Percentiles rank a stretch among this genome's conserved stretches.
Evolutionary conservation across 1,284 basidiomycete species (phyloP).

Genomic region (Athelia psychrophila): DNA sequence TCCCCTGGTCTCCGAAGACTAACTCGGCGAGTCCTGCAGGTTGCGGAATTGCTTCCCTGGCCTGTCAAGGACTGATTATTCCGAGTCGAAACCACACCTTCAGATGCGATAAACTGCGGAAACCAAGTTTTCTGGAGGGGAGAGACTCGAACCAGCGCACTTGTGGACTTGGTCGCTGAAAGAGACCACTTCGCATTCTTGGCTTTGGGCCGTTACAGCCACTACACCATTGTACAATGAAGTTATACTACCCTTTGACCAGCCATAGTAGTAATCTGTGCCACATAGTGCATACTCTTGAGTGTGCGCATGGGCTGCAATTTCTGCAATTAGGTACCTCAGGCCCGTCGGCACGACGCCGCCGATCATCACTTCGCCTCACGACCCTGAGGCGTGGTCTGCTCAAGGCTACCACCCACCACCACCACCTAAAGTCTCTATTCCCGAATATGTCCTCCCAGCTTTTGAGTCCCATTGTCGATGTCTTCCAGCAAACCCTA

Average conservation of each 20-base stretch:
- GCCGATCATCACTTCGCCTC: too few relatives aligned
- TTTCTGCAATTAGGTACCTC: too few relatives aligned
- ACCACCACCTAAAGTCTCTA: too few relatives aligned
- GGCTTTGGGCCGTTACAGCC: constrained; percentile 77
- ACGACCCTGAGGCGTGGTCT: too few relatives aligned
- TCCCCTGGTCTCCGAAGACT: constrained; percentile 85
- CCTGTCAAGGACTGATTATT: constrained; percentile 79
- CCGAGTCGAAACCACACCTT: constrained; percentile 63
- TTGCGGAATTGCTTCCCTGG: constrained; percentile 91
- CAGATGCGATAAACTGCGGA: constrained; percentile 59
- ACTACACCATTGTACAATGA: constrained; percentile 44
- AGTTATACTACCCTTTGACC: too few relatives aligned
- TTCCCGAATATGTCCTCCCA: constrained; percentile 19
- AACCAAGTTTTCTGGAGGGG: constrained; percentile 91
- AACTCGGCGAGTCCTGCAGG: constrained; percentile 79
- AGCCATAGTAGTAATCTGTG: too few relatives aligned
- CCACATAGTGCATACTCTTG: too few relatives aligned
- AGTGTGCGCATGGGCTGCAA: too few relatives aligned
- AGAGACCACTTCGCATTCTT: constrained; percentile 74
- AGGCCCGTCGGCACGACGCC: too few relatives aligned
- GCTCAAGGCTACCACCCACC: too few relatives aligned
- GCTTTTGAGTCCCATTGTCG: constrained; percentile 41
- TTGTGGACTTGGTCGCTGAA: constrained; percentile 57
- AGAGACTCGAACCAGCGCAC: constrained; percentile 88
- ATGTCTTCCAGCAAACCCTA: constrained; percentile 51